phyloP scores from a whole-genome alignment of 192 early-diverging fungal genomes.

The Backusella tarrabulga region DNA sequence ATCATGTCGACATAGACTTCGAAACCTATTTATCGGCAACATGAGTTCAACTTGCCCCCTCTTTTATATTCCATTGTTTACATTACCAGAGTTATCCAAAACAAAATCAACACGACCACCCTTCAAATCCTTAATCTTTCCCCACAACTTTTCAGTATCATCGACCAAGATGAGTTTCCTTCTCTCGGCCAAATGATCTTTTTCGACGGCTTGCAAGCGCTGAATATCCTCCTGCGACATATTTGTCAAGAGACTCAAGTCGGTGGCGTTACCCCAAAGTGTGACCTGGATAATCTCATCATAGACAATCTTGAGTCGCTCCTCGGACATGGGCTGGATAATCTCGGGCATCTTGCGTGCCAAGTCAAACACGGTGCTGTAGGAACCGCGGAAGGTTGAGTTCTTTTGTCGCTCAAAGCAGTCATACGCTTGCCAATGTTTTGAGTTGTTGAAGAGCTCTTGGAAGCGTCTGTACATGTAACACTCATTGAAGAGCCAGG shows the following conservation, averaged over 20 bases:
- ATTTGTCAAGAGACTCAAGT: constrained; percentile 76
- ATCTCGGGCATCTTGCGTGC: constrained; percentile 42
- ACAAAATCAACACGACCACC: constrained; percentile 76
- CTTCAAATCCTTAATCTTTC: constrained; percentile 49
- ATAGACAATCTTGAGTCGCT: constrained; percentile 48
- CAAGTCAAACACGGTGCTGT: constrained; percentile 62
- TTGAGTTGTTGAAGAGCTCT: constrained; percentile 53
- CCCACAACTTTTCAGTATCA: constrained; percentile 66
- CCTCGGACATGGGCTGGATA: constrained; percentile 23
- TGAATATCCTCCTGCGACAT: constrained; percentile 66
- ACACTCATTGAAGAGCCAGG: constrained; percentile 86
- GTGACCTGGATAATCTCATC: constrained; percentile 71
- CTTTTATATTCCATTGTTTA: not conserved
- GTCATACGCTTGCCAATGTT: constrained; percentile 70
- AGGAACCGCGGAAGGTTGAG: constrained; percentile 65
- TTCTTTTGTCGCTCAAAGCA: constrained; percentile 71
- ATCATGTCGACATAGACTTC: constrained; percentile 88
- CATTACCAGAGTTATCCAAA: constrained; percentile 82
- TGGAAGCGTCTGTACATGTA: constrained; percentile 78
- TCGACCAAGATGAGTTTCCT: constrained; percentile 70
- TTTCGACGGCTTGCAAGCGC: constrained; percentile 56
- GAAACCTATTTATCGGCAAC: constrained; percentile 59
- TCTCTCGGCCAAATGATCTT: constrained; percentile 42
- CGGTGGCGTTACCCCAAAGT: constrained; percentile 91
- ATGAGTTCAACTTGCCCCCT: not conserved